A percentile compares a stretch with the other conserved stretches of the same genome.
Conservation (phyloP, 805 yeast species). For the Candida ulmi region DNA sequence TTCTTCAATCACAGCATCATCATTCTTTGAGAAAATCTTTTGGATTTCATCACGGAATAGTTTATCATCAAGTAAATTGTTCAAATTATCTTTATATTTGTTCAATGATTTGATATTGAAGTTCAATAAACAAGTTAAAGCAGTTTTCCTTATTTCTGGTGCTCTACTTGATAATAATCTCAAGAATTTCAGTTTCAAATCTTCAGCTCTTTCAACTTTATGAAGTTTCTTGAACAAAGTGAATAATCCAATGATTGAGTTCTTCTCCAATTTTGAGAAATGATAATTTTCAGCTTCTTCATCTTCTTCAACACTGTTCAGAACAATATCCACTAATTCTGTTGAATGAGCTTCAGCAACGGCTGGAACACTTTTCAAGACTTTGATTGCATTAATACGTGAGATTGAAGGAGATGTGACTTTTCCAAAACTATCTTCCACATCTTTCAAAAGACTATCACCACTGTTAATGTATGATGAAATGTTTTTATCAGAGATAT, state of each 20-base stretch:
- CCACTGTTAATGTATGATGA: slow-evolving; percentile 7
- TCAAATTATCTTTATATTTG: slow-evolving; percentile 69
- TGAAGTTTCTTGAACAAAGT: slow-evolving; percentile 60
- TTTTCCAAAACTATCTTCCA: slow-evolving; percentile 10
- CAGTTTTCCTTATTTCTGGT: slow-evolving; percentile 60
- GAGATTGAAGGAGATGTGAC: slow-evolving; percentile 11
- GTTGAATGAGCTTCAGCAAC: slow-evolving; percentile 63
- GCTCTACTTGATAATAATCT: slow-evolving; percentile 56
- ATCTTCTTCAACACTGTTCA: slow-evolving; percentile 22
- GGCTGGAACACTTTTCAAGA: slow-evolving; percentile 52
- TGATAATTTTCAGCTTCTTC: slow-evolving; percentile 15
- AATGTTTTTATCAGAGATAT: slow-evolving; percentile 5
- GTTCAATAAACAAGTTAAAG: slow-evolving; percentile 63
- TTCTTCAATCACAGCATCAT: slow-evolving; percentile 49
- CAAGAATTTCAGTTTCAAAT: slow-evolving; percentile 48
- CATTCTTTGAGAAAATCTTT: slow-evolving; percentile 49
- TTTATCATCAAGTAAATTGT: slow-evolving; percentile 73
- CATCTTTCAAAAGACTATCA: slow-evolving; percentile 6
- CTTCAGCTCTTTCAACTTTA: slow-evolving; percentile 44
- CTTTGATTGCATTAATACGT: slow-evolving; percentile 52
- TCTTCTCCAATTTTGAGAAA: slow-evolving; percentile 50
- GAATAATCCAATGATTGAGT: slow-evolving; percentile 54
- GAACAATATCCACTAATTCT: slow-evolving; percentile 53
- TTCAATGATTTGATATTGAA: slow-evolving; percentile 52
- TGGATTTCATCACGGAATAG: slow-evolving; percentile 81